Conservation (phyloP, 176 grass and related monocot genomes). For the Coix lacrymajobi region DNA sequence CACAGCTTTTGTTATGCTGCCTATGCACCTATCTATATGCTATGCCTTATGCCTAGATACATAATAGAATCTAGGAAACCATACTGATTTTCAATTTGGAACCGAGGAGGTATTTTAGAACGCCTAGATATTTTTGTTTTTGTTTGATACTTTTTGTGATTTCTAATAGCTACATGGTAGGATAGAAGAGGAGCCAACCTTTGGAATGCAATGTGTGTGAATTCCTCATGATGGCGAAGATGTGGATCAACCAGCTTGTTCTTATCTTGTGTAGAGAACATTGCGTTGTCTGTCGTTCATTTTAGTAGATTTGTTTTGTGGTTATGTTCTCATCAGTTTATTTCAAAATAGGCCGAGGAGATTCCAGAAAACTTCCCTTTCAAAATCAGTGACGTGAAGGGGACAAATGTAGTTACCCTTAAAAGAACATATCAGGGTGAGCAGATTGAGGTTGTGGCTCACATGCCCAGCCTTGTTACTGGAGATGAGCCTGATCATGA, state of each 20-base stretch:
- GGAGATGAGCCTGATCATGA: conserved; percentile 69
- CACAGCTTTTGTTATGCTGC: not conserved
- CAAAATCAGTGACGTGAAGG: conserved; percentile 64
- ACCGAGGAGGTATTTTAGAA: not conserved
- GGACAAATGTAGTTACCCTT: conserved; percentile 46
- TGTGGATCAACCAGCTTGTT: not conserved
- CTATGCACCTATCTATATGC: not conserved
- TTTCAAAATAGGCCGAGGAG: conserved; percentile 55
- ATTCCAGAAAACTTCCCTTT: conserved; percentile 76
- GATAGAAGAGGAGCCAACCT: not conserved
- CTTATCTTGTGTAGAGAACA: not conserved
- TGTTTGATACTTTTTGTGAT: not conserved
- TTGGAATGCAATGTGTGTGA: not conserved
- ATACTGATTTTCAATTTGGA: not conserved
- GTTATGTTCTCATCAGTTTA: not conserved
- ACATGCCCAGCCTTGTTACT: conserved; percentile 83
- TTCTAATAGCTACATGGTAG: not conserved
- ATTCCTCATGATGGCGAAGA: not conserved
- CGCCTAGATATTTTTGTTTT: not conserved
- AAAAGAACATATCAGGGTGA: conserved; percentile 69
- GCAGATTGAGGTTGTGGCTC: conserved; percentile 61
- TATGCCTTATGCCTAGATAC: not conserved
- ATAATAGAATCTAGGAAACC: not conserved
- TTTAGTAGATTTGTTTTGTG: not conserved
- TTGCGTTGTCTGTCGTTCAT: not conserved